Evolutionary conservation across 2,329 filamentous ascomycete species (phyloP).

Genomic region (Aspergillus quadrilineatus): DNA sequence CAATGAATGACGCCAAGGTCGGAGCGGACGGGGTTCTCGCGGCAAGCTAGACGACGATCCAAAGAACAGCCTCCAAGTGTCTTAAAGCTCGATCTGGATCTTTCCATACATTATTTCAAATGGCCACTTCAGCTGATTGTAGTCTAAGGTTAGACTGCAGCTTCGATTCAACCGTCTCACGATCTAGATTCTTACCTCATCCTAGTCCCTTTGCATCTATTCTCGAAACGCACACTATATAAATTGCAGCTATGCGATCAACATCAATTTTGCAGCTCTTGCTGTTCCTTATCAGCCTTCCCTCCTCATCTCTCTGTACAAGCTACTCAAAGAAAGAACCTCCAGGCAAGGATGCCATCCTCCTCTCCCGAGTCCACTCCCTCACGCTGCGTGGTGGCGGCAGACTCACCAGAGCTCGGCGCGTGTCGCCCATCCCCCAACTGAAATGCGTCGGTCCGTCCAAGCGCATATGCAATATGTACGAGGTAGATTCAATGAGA

Average conservation of each 20-base stretch:
- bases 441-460: constrained; percentile 71
- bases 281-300: constrained; percentile 22
- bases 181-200: not conserved
- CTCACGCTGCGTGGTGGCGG: constrained; percentile 71
- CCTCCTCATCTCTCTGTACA: constrained; percentile 19
- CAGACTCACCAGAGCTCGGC: constrained; percentile 70
- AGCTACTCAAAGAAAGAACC: constrained; percentile 29
- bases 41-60: not conserved
- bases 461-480: constrained; percentile 63
- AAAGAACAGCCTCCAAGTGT: not conserved
- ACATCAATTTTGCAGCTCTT: constrained; percentile 17
- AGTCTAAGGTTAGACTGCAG: not conserved
- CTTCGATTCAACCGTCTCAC: not conserved
- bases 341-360: constrained; percentile 51
- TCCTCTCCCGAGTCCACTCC: constrained; percentile 67
- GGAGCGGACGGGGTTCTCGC: not conserved
- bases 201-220: not conserved
- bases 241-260: constrained; percentile 21
- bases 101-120: not conserved
- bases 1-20: constrained; percentile 7
- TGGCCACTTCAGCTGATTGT: not conserved
- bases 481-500: constrained; percentile 77
- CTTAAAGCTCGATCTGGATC: not conserved
- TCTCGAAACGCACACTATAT: not conserved
- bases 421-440: constrained; percentile 73